These are phyloP conservation scores for Trichoderma atrobrunneum DNA, from an alignment of 2,329 filamentous ascomycete genomes.

Conservation along the genomic window DNA sequence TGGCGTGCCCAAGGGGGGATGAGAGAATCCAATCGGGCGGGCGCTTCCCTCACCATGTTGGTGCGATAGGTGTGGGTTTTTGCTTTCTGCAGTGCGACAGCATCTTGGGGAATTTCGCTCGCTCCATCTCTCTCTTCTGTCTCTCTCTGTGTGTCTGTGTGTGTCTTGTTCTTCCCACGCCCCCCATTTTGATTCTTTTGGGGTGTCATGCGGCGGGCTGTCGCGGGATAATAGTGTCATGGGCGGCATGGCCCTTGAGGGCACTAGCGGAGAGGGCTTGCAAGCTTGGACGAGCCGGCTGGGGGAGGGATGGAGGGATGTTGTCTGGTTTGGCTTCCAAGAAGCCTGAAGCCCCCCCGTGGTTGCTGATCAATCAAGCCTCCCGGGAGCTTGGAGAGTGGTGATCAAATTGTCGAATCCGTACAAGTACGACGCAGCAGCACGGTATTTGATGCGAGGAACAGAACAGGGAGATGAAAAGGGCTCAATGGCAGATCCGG, in stretches of 20 bases:
- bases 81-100: not conserved
- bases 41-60: not conserved
- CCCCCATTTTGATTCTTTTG: not conserved
- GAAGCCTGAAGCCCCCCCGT: not conserved
- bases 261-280: conserved; percentile 1
- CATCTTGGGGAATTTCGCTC: not conserved
- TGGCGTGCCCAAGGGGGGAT: not conserved
- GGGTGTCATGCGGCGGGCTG: conserved; percentile 17
- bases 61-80: not conserved
- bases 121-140: not conserved
- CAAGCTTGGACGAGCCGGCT: not conserved
- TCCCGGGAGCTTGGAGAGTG: not conserved
- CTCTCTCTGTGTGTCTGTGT: not conserved
- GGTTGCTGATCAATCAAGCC: conserved; percentile 16
- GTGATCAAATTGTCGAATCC: not conserved
- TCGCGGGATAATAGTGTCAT: conserved; percentile 14
- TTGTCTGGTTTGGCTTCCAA: not conserved
- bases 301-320: not conserved
- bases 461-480: not conserved
- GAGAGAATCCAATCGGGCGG: not conserved
- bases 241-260: conserved; percentile 7
- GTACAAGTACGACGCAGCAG: not conserved
- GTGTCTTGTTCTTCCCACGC: not conserved
- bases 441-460: not conserved
- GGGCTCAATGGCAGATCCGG: conserved; percentile 12